These are phyloP conservation scores for Fusarium sarcochroum DNA, from an alignment of 2,329 filamentous ascomycete species.

Conservation along the genomic window DNA sequence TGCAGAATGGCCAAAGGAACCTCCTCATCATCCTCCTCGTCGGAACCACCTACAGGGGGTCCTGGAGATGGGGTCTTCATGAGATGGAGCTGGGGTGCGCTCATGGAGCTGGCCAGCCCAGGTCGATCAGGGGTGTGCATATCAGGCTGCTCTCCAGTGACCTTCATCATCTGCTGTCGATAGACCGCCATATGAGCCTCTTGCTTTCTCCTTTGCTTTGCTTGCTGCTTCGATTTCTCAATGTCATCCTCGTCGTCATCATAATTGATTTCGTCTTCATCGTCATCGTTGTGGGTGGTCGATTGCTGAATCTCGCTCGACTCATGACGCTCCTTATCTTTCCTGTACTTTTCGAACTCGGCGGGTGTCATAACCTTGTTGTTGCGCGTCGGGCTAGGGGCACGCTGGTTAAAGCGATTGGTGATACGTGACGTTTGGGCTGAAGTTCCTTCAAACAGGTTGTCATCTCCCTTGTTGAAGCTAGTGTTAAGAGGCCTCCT, in stretches of 20 bases:
- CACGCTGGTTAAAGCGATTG: conserved; percentile 54
- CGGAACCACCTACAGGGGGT: conserved; percentile 66
- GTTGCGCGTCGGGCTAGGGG: conserved; percentile 63
- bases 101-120: conserved; percentile 69
- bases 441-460: conserved; percentile 67
- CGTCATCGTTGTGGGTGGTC: conserved; percentile 70
- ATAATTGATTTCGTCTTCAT: conserved; percentile 76
- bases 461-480: conserved; percentile 65
- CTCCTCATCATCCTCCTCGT: conserved; percentile 92
- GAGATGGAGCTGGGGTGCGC: conserved; percentile 70
- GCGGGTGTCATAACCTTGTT: conserved; percentile 92
- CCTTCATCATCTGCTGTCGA: conserved; percentile 96
- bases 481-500: conserved; percentile 49
- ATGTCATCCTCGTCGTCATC: conserved; percentile 84
- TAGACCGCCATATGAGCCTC: conserved; percentile 92
- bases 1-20: conserved; percentile 88
- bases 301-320: conserved; percentile 58
- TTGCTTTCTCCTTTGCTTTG: conserved; percentile 86
- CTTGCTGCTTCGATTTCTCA: conserved; percentile 80
- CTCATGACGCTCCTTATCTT: conserved; percentile 77
- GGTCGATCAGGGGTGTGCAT: conserved; percentile 63
- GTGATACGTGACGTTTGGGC: conserved; percentile 55
- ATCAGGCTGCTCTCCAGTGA: conserved; percentile 77
- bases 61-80: conserved; percentile 56
- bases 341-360: conserved; percentile 85